Percentiles rank a stretch among this genome's conserved stretches.
Conservation (phyloP, 2,329 filamentous ascomycete genomes). For the Sphaceloma murrayae region DNA sequence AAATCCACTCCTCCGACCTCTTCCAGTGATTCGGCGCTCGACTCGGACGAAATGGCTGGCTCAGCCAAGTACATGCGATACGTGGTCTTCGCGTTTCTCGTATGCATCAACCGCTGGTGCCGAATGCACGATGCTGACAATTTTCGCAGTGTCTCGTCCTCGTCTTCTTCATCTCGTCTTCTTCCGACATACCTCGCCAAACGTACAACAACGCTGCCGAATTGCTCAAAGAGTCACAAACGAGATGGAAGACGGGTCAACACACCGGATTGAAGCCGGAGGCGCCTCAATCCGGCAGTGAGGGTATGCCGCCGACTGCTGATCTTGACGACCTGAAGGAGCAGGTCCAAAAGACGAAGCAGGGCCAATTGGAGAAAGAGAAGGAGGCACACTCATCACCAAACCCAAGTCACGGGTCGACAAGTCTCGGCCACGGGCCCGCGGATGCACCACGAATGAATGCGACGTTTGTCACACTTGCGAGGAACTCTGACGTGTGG, state of each 20-base stretch:
- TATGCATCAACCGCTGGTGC: slow-evolving; percentile 42
- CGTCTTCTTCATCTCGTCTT: slow-evolving; percentile 73
- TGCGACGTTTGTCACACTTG: slow-evolving; percentile 92
- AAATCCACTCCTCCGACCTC: neutral
- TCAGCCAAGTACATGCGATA: slow-evolving; percentile 62
- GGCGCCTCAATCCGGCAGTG: slow-evolving; percentile 10
- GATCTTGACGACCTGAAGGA: slow-evolving; percentile 2
- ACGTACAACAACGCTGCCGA: slow-evolving; percentile 28
- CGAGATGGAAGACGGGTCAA: slow-evolving; percentile 21
- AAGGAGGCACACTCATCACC: slow-evolving; percentile 25
- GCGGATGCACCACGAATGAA: slow-evolving; percentile 68
- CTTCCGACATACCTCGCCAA: slow-evolving; percentile 34
- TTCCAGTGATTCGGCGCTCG: neutral
- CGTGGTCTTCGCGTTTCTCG: slow-evolving; percentile 73
- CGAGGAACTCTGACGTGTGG: slow-evolving; percentile 89
- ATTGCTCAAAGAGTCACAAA: slow-evolving; percentile 26
- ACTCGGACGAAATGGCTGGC: slow-evolving; percentile 49
- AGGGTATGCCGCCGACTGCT: neutral
- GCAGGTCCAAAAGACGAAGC: neutral
- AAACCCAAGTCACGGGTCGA: slow-evolving; percentile 22
- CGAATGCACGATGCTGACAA: too few species aligned
- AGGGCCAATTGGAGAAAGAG: slow-evolving; percentile 1
- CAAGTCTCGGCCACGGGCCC: slow-evolving; percentile 39
- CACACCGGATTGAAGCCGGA: slow-evolving; percentile 22
- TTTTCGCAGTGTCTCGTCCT: slow-evolving; percentile 50